phyloP scores from a whole-genome alignment of 306 rosid species.

The Rosa rugosa region DNA sequence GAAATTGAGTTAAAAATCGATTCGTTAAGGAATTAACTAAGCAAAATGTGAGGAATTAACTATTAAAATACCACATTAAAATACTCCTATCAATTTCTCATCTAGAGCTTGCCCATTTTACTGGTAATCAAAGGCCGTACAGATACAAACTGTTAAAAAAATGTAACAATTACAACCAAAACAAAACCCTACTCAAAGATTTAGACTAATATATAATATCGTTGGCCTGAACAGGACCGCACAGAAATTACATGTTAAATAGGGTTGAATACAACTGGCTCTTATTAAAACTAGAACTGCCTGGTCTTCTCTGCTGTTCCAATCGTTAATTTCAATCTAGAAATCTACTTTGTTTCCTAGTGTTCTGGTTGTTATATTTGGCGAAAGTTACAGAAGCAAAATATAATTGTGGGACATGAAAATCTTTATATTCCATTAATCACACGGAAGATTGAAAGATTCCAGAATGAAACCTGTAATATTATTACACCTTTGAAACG shows the following conservation, averaged over 20 bases:
- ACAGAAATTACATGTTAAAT: not conserved
- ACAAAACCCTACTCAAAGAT: not conserved
- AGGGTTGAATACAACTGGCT: not conserved
- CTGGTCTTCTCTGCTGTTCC: slow-evolving; percentile 4
- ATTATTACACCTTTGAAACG: not conserved
- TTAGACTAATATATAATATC: not conserved
- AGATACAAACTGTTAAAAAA: not conserved
- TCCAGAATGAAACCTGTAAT: not conserved
- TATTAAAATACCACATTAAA: too few relatives aligned
- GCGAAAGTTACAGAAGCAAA: not conserved
- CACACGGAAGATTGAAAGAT: not conserved
- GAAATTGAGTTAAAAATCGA: too few relatives aligned
- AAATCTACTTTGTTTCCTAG: not conserved
- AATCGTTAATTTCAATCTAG: not conserved
- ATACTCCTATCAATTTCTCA: too few relatives aligned
- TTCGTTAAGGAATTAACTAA: too few relatives aligned
- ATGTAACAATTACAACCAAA: not conserved
- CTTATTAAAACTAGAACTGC: not conserved
- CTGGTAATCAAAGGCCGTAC: not conserved
- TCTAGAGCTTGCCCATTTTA: not conserved
- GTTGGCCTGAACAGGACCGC: not conserved
- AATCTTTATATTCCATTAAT: not conserved
- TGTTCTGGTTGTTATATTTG: not conserved
- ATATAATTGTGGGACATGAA: not conserved
- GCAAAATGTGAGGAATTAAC: too few relatives aligned